These are phyloP conservation scores for Triadica sebifera DNA, from an alignment of 345 rosid species.

Conservation along the genomic window DNA sequence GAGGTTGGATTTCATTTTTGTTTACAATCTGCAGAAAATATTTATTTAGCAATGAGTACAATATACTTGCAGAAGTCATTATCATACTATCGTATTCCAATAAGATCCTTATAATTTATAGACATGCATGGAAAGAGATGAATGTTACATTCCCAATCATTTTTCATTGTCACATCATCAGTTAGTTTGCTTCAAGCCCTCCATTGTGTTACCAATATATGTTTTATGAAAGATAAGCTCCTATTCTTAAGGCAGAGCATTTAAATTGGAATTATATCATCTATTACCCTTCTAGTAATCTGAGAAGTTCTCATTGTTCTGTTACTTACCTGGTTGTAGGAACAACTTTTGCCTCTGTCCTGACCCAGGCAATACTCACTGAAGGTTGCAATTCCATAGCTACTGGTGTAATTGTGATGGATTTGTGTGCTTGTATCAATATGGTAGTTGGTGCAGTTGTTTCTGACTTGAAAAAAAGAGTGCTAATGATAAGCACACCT, in stretches of 20 bases:
- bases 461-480: slow-evolving; percentile 72
- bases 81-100: no score
- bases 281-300: not conserved
- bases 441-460: slow-evolving; percentile 74
- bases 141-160: no score
- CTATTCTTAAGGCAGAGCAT: not conserved
- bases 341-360: slow-evolving; percentile 88
- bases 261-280: not conserved
- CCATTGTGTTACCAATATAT: not conserved
- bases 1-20: no score
- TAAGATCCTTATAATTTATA: no score
- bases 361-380: slow-evolving; percentile 77
- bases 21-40: no score
- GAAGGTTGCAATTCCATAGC: slow-evolving; percentile 94
- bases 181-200: not conserved
- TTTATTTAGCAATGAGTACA: no score
- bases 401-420: slow-evolving; percentile 96
- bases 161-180: no score
- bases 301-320: slow-evolving; percentile 7
- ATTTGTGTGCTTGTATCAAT: slow-evolving; percentile 74
- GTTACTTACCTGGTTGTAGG: slow-evolving; percentile 44
- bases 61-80: no score
- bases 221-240: not conserved
- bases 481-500: slow-evolving; percentile 82
- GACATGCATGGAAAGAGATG: no score